A percentile compares a stretch with the other conserved stretches of the same genome.
Conservation (phyloP, 345 rosid species). For the Sonneratia alba region DNA sequence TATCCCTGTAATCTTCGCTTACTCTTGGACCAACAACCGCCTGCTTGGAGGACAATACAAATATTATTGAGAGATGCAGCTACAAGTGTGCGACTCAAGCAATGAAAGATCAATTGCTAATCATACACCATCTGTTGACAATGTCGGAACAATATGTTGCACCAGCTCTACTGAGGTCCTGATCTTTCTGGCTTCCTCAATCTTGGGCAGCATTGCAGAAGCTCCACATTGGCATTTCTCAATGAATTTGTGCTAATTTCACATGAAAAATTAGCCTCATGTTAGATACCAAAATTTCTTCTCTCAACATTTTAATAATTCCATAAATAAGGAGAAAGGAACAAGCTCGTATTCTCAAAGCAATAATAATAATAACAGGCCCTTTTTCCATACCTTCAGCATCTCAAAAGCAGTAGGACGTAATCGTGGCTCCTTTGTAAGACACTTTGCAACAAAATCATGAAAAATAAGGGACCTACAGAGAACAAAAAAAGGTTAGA, state of each 20-base stretch:
- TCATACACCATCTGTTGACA: conserved; percentile 35
- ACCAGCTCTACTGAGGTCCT: conserved; percentile 63
- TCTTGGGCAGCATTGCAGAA: conserved; percentile 79
- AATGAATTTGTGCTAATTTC: conserved; percentile 77
- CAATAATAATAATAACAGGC: background rate
- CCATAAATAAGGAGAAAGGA: background rate
- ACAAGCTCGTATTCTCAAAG: background rate
- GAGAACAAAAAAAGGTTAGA: conserved; percentile 5
- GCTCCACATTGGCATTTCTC: conserved; percentile 89
- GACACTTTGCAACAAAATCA: conserved; percentile 95
- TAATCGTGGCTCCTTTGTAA: conserved; percentile 87
- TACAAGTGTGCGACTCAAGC: background rate
- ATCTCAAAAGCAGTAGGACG: conserved; percentile 96
- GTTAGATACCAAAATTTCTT: background rate
- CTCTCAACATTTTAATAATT: background rate
- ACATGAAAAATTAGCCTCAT: conserved; percentile 14
- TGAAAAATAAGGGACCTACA: conserved; percentile 93
- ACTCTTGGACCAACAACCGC: conserved; percentile 35
- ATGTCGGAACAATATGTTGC: conserved; percentile 35
- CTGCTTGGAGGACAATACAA: conserved; percentile 30
- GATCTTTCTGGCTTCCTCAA: conserved; percentile 74
- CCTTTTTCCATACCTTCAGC: conserved; percentile 59
- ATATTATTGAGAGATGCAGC: conserved; percentile 7
- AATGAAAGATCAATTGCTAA: conserved; percentile 10
- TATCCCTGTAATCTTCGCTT: conserved; percentile 61